Percentiles rank a stretch among this genome's conserved stretches.
These are phyloP conservation scores for Raphidocelis subcapitata DNA, from an alignment of 139 green algal genomes.

Conservation along the genomic window DNA sequence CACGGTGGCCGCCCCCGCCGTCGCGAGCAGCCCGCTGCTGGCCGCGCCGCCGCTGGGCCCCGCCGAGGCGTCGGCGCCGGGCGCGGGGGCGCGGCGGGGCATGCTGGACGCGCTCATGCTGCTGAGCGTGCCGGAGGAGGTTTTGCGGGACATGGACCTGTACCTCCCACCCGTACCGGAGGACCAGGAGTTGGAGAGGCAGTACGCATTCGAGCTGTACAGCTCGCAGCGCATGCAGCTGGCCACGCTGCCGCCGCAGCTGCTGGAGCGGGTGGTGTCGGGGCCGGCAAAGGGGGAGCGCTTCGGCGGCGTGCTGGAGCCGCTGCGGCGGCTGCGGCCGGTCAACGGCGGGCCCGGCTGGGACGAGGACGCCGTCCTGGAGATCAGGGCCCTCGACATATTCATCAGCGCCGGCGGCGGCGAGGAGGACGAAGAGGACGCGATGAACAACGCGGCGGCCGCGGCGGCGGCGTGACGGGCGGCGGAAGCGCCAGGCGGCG, in stretches of 20 bases:
- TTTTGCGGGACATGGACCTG: slow-evolving; percentile 33
- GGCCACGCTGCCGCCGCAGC: slow-evolving; percentile 34
- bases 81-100: slow-evolving; percentile 29
- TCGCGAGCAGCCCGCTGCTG: slow-evolving; percentile 29
- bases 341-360: slow-evolving; percentile 35
- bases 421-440: not conserved
- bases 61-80: not conserved
- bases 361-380: slow-evolving; percentile 28
- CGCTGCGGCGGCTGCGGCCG: slow-evolving; percentile 27
- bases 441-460: too few species aligned
- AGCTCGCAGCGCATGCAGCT: slow-evolving; percentile 44
- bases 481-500: too few species aligned
- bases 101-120: slow-evolving; percentile 38
- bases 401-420: slow-evolving; percentile 22
- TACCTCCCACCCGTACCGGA: slow-evolving; percentile 35
- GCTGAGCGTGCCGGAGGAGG: slow-evolving; percentile 36
- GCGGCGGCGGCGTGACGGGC: too few species aligned
- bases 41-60: not conserved
- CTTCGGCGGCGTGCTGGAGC: slow-evolving; percentile 14
- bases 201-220: slow-evolving; percentile 38
- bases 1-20: slow-evolving; percentile 8
- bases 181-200: slow-evolving; percentile 5
- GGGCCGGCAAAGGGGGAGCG: not conserved
- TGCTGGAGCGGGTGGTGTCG: slow-evolving; percentile 34
- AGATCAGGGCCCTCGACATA: slow-evolving; percentile 39